These are phyloP conservation scores for Solanum rostratum DNA, from an alignment of 257 asterid species.

Conservation along the genomic window DNA sequence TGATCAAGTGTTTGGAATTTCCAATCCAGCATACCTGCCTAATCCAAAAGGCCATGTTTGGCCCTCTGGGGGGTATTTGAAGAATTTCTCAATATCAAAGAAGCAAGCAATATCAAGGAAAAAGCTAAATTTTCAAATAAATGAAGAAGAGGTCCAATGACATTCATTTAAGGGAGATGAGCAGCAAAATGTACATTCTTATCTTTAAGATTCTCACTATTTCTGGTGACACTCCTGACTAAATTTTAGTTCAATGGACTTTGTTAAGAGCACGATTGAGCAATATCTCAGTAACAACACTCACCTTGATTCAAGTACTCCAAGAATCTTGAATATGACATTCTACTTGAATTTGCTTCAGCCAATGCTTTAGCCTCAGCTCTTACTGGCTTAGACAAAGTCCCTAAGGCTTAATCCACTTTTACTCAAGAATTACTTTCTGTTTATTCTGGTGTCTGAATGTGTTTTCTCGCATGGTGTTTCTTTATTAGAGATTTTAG, in stretches of 20 bases:
- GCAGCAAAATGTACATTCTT: constrained; percentile 52
- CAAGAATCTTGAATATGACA: constrained; percentile 55
- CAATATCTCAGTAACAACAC: constrained; percentile 49
- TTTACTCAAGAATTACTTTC: constrained; percentile 24
- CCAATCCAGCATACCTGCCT: constrained; percentile 30
- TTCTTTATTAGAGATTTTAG: background rate
- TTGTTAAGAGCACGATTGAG: constrained; percentile 29
- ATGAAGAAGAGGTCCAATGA: constrained; percentile 22
- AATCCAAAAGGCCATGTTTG: constrained; percentile 58
- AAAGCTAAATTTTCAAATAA: constrained; percentile 48
- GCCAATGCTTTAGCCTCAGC: constrained; percentile 30
- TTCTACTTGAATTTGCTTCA: constrained; percentile 40
- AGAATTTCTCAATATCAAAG: constrained; percentile 27
- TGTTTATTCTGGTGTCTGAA: constrained; percentile 12
- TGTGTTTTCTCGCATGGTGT: constrained; percentile 5
- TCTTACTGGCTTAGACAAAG: constrained; percentile 17
- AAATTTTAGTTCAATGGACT: constrained; percentile 45
- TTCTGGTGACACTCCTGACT: constrained; percentile 44
- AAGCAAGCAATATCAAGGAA: constrained; percentile 38
- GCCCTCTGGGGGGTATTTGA: constrained; percentile 38
- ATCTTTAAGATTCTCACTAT: constrained; percentile 37
- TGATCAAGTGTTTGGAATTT: no score
- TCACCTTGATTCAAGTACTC: constrained; percentile 51
- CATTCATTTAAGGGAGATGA: constrained; percentile 27
- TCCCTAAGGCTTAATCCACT: constrained; percentile 29